Evolutionary conservation across 2,329 filamentous ascomycete species (phyloP), one percentile per base, ranked within the genome.

Genomic region (Aspergillus sp.): DNA sequence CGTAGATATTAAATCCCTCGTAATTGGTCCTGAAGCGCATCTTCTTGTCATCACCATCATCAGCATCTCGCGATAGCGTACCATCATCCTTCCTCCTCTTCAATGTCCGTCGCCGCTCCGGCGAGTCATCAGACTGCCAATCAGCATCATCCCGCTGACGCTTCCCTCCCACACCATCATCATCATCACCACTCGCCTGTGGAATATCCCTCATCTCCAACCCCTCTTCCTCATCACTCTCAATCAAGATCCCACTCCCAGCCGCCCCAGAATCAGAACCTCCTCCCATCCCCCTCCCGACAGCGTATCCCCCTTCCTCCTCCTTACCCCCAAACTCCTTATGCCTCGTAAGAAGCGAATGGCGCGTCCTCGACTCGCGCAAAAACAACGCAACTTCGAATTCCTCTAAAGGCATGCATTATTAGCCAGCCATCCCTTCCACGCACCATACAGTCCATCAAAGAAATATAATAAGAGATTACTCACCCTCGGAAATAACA

Each of bases 361-460:
- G 95, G 13, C 92, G 87, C 3, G 90, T 93, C 55, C 86, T 88
- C 7, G 90, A 90, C 75, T 97, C 91, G 49, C 91, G 96, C 66
- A 99, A 82, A 78, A 97, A 98, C 65, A 99, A 90, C 39, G 92
- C 91, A 13, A 97, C 92, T 73, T 98, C 92, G 72, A 97, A 99
- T 67, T 97, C 94, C 76, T 97, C 94, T 95, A 69, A 36, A 30
- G 25, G 19, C 36, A 45, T 23, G 25, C 45, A 25, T 8, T 0
- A 28, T 28, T 8, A 28, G 25, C 64, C 43, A 63, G 55, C 49
- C 25, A 28, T 23, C 21, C 21, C 21, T 23, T 23, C 21, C 21
- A 23, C 5, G 21, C 21, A 23, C 21, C 21, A 23, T 23, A 23
- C 21, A 23, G 21, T 23, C 21, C 21, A 23, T 23, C 21, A 1